Conservation (phyloP, 768 basidiomycete species). For the Kwoniella sp. region DNA sequence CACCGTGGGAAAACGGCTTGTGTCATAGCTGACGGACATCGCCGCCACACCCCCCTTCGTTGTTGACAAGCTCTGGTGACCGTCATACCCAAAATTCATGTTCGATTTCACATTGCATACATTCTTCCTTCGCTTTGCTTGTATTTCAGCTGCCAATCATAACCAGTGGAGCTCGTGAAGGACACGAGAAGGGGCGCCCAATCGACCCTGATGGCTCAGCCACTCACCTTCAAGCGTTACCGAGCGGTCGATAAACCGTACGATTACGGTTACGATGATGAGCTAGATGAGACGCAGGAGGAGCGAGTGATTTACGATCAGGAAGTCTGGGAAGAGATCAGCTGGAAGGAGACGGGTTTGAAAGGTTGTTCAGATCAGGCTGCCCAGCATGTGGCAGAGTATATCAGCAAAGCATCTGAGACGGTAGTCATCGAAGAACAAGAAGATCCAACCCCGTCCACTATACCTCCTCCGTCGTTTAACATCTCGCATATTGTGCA, state of each 20-base stretch:
- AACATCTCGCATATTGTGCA: conserved; percentile 16
- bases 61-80: neutral
- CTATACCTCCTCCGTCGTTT: conserved; percentile 19
- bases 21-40: too few species aligned
- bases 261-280: neutral
- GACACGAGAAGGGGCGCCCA: neutral
- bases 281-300: conserved; percentile 14
- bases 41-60: neutral
- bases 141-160: too few species aligned
- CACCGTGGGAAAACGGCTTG: neutral
- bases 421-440: neutral
- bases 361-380: neutral
- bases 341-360: conserved; percentile 11
- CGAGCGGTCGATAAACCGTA: neutral
- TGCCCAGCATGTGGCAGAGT: neutral
- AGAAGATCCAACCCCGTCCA: neutral
- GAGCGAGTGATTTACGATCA: conserved; percentile 1
- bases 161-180: too few species aligned
- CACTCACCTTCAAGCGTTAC: neutral
- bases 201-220: neutral
- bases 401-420: too few species aligned
- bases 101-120: neutral
- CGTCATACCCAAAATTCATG: neutral
- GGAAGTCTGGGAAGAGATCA: conserved; percentile 15
- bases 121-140: too few species aligned